Conservation (phyloP, 805 yeast genomes). For the Yarrowia deformans region DNA sequence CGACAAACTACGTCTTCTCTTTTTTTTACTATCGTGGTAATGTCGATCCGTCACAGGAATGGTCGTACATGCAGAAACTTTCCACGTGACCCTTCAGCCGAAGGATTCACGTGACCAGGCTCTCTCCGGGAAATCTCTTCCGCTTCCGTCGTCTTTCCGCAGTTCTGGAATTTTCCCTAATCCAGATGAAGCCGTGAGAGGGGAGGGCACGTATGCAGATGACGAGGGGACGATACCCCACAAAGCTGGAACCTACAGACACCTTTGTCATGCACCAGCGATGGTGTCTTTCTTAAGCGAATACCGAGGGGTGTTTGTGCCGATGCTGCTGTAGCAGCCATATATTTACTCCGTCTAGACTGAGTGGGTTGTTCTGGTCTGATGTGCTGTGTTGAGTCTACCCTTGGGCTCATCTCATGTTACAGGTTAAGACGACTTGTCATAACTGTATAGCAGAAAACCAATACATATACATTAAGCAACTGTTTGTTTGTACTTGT, state of each 20-base stretch:
- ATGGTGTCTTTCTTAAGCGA: background rate
- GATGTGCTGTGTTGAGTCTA: no score
- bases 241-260: background rate
- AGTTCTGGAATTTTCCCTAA: background rate
- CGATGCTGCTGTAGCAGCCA: no score
- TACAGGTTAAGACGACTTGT: no score
- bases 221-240: background rate
- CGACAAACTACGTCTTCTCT: background rate
- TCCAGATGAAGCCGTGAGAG: background rate
- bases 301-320: no score
- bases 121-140: background rate
- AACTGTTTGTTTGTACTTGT: no score
- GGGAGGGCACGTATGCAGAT: no score
- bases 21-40: conserved; percentile 1
- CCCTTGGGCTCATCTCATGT: no score
- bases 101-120: background rate
- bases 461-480: no score
- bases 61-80: background rate
- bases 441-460: no score
- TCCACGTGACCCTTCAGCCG: conserved; percentile 3
- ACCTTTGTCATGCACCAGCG: background rate
- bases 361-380: no score
- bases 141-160: background rate
- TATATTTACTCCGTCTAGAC: no score
- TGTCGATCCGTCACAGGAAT: conserved; percentile 10